These are phyloP conservation scores for Basipetospora chlamydospora DNA, from an alignment of 2,329 filamentous ascomycete species.

Conservation along the genomic window DNA sequence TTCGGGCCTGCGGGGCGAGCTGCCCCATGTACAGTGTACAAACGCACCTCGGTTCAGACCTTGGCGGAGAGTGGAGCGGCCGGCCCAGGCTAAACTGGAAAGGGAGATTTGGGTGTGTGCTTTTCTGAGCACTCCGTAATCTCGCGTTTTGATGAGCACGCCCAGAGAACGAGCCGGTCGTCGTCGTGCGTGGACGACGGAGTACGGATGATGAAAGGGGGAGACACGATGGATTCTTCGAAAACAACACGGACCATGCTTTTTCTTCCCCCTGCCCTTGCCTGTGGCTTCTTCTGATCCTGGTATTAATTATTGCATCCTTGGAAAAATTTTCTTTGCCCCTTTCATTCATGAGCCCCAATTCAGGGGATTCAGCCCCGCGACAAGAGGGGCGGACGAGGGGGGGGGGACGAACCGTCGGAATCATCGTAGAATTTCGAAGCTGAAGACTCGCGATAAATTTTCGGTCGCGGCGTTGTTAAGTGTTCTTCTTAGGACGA, in stretches of 20 bases:
- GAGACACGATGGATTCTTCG: no score
- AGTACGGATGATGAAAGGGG: no score
- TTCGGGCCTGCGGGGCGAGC: slow-evolving; percentile 1
- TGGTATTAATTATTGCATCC: not conserved
- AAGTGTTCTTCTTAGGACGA: no score
- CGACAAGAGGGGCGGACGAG: no score
- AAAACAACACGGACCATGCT: not conserved
- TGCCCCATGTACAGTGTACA: slow-evolving; percentile 2
- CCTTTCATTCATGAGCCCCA: not conserved
- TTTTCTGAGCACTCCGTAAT: no score
- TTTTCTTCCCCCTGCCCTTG: not conserved
- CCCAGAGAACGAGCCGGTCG: no score
- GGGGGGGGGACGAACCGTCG: no score
- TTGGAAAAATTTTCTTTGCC: slow-evolving; percentile 1
- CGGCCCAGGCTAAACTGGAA: slow-evolving; percentile 6
- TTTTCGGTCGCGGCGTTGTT: no score
- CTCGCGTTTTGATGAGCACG: not conserved
- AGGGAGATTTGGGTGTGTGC: slow-evolving; percentile 4
- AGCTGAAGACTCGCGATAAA: no score
- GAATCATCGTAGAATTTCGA: no score
- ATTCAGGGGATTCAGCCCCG: no score
- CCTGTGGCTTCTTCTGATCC: not conserved
- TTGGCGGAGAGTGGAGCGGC: slow-evolving; percentile 3
- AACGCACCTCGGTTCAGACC: slow-evolving; percentile 4
- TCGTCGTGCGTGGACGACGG: no score